Base-by-base conservation (phyloP, 2,329 filamentous ascomycete genomes). In the Calonectria hawksworthii region DNA sequence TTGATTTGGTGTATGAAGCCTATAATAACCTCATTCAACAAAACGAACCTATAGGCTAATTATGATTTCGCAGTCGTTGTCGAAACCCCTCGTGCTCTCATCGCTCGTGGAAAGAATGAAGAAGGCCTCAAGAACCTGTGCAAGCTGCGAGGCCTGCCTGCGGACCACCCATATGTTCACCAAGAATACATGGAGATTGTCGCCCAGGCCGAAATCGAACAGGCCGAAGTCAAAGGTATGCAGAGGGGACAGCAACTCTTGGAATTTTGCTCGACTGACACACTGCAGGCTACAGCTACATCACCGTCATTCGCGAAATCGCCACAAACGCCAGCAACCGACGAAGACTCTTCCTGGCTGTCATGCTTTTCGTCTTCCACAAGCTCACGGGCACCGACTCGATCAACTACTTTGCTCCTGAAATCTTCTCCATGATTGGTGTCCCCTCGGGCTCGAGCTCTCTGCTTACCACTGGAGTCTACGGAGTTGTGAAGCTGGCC, bases 71-170 rank as follows among this genome's bases (percentile, higher is more conserved):
- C 13, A 73, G 70, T 73, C 47, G 56, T 73, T 5, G 28, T 71
- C 9, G 78, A 80, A 61, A 76, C 75, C 3, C 78, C 78, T 14
- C 75, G 78, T 16, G 70, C 77, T 51, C 73, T 87, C 4, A 84
- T 87, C 66, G 79, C 84, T 3, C 81, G 81, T 21, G 85, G 85
- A 2, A 83, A 84, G 65, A 73, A 80, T 11, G 84, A 85, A 28
- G 44, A 82, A 7, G 86, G 84, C 0, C 79, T 86, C 6, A 73
- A 78, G 64, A 85, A 84, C 34, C 80, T 87, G 4, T 84, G 82
- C 77, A 84, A 82, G 47, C 78, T 87, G n/a, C 81, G 86, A 34
- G 82, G 83, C 3, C 80, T 87, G 2, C 82, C 84, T 2, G 81
- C 82, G 3, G 82, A 85, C 28, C 84, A 87, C 72, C 82, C 83